Evolutionary conservation across 192 early-diverging fungal species (phyloP), one percentile per base, ranked within the genome.

Genomic region (Coemansia sp.): DNA sequence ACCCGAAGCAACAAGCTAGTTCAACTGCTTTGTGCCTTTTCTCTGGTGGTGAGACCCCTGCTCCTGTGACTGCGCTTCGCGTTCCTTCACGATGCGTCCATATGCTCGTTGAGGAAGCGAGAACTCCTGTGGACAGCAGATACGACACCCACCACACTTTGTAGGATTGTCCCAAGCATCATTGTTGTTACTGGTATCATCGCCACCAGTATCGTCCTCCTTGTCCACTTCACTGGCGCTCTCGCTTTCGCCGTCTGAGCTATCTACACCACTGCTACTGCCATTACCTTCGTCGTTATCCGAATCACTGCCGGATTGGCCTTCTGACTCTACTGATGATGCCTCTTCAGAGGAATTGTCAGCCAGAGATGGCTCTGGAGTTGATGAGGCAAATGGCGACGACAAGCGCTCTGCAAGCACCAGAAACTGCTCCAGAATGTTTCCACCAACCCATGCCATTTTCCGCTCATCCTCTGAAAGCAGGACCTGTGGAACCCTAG

Each of bases 391-490:
- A 3, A 49, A n/a, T 5, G 51, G 55, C n/a, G 28, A 53, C 8
- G 76, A 65, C 19, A 78, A n/a, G 2, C 60, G 66, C 24, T 65
- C 49, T 16, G 76, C 76, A 55, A 63, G 76, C 27, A 73, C 60
- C 55, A 72, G 25, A 10, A 78, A 49, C 59, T 78, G 76, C 70
- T 78, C 76, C 38, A 78, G 60, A 53, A 78, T 65, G 58, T 18
- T 34, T 2, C 70, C 70, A n/a, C 59, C 67, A 12, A 67, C 21
- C 28, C 49, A 63, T 25, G 69, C 65, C 12, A 49, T 25, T 38
- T 56, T 57, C 18, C 69, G 49, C 49, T 69, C 76, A 12, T 47
- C 32, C 30, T 62, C 63, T 12, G 69, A 58, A 28, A 70, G 54
- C 25, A 16, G 44, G 23, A 5, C 0, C 27, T 60, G 67, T 54